Conservation (phyloP, 768 basidiomycete species). For the Termitomyces sp. region DNA sequence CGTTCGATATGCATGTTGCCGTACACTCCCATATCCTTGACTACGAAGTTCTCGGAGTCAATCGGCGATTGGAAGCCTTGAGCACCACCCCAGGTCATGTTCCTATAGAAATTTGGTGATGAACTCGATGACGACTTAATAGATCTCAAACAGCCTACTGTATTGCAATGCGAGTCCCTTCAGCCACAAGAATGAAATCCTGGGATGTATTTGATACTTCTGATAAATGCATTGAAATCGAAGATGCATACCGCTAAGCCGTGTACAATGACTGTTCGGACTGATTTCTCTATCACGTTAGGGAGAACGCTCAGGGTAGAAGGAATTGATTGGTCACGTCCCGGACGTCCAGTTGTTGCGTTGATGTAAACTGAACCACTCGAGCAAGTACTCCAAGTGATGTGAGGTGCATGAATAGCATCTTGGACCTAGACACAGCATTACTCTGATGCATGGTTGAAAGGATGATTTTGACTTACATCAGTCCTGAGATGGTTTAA, state of each 20-base stretch:
- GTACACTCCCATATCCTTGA: conserved; percentile 57
- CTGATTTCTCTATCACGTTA: conserved; percentile 64
- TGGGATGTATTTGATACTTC: conserved; percentile 2
- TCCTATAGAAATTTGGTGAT: conserved; percentile 18
- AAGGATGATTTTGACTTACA: conserved; percentile 15
- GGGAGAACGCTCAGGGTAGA: conserved; percentile 59
- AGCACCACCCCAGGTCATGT: conserved; percentile 47
- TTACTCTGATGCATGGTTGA: neutral
- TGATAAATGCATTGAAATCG: neutral
- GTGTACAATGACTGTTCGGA: conserved; percentile 58
- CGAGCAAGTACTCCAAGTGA: conserved; percentile 52
- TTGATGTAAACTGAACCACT: conserved; percentile 47
- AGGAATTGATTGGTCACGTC: conserved; percentile 49
- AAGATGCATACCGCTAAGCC: conserved; percentile 51
- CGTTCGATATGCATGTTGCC: conserved; percentile 60
- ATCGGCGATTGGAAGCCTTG: conserved; percentile 70
- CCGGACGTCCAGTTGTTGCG: conserved; percentile 25
- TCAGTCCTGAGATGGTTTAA: conserved; percentile 23
- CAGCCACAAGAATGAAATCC: conserved; percentile 37
- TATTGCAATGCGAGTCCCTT: conserved; percentile 49
- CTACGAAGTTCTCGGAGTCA: conserved; percentile 49
- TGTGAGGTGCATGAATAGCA: conserved; percentile 61
- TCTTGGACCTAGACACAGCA: conserved; percentile 29
- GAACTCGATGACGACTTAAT: neutral
- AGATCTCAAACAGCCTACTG: conserved; percentile 29